Conservation (phyloP, 2,329 filamentous ascomycete species). For the Orbilia ellipsospora region DNA sequence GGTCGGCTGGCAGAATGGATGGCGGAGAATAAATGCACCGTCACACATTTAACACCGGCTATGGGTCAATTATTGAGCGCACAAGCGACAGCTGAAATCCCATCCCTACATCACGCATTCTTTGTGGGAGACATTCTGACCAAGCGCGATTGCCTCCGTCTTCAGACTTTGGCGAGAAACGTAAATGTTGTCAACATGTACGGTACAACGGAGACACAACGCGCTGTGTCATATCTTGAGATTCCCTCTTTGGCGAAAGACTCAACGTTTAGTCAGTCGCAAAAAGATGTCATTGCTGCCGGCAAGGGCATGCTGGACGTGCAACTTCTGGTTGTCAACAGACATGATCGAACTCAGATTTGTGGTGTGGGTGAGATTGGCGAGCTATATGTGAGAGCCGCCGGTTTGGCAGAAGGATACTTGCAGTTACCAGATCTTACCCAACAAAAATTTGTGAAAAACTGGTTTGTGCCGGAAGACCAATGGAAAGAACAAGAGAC, state of each 20-base stretch:
- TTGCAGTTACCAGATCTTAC: constrained; percentile 71
- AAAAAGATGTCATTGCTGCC: constrained; percentile 82
- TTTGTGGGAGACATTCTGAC: constrained; percentile 93
- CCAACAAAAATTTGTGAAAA: constrained; percentile 79
- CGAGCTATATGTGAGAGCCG: constrained; percentile 84
- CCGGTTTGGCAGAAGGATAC: constrained; percentile 85
- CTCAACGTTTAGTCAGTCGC: constrained; percentile 63
- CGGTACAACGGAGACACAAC: constrained; percentile 85
- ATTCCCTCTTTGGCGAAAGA: constrained; percentile 75
- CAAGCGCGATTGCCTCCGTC: constrained; percentile 79
- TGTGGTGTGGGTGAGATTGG: constrained; percentile 85
- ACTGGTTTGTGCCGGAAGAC: constrained; percentile 84
- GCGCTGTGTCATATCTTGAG: constrained; percentile 84
- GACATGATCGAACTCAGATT: constrained; percentile 72
- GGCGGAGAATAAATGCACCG: constrained; percentile 76
- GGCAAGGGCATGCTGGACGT: constrained; percentile 89
- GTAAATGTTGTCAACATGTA: constrained; percentile 85
- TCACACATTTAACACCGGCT: constrained; percentile 90
- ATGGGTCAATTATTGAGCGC: constrained; percentile 97
- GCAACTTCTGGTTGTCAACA: constrained; percentile 84
- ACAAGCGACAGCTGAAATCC: constrained; percentile 80
- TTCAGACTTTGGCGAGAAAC: constrained; percentile 81
- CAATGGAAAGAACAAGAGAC: constrained; percentile 72
- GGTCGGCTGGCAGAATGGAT: constrained; percentile 92
- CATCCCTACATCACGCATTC: constrained; percentile 80